A percentile compares a stretch with the other conserved stretches of the same genome.
phyloP scores from a whole-genome alignment of 768 basidiomycete species.

The Leccinum sublutescens region DNA sequence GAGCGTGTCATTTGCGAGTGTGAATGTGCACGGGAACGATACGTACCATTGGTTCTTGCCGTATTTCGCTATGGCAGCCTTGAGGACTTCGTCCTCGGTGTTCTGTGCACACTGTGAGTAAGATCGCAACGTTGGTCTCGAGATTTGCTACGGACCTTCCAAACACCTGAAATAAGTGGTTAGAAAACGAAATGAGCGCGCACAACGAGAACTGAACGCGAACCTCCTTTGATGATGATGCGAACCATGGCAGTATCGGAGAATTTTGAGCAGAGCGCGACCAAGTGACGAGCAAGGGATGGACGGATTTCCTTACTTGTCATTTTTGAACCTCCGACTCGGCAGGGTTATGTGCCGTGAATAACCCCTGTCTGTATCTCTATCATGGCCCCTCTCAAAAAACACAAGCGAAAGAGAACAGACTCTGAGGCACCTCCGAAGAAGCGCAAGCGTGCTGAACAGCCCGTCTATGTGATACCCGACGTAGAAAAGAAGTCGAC shows the following conservation, averaged over 20 bases:
- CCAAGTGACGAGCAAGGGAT: neutral
- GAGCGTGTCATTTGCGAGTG: conserved; percentile 1
- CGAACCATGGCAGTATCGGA: conserved; percentile 58
- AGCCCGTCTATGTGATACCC: conserved; percentile 66
- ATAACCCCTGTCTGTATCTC: neutral
- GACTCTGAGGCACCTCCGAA: conserved; percentile 14
- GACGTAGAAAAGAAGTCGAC: conserved; percentile 66
- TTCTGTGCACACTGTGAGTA: conserved; percentile 48
- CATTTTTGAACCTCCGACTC: conserved; percentile 22
- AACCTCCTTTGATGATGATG: conserved; percentile 90
- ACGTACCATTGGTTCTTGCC: conserved; percentile 91
- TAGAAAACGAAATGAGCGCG: neutral
- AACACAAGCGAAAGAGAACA: conserved; percentile 14
- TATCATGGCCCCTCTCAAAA: neutral
- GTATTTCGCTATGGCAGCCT: conserved; percentile 97
- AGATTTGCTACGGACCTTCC: conserved; percentile 57
- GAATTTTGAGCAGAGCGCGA: neutral
- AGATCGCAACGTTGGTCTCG: neutral
- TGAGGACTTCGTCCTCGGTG: conserved; percentile 97
- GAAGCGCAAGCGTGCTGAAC: conserved; percentile 33
- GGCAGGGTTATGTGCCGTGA: neutral
- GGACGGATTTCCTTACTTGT: conserved; percentile 1
- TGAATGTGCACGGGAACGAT: neutral
- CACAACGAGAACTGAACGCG: conserved; percentile 22
- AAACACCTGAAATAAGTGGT: conserved; percentile 54